phyloP scores from a whole-genome alignment of 495 filamentous ascomycete species.

The Xylaria grammica region DNA sequence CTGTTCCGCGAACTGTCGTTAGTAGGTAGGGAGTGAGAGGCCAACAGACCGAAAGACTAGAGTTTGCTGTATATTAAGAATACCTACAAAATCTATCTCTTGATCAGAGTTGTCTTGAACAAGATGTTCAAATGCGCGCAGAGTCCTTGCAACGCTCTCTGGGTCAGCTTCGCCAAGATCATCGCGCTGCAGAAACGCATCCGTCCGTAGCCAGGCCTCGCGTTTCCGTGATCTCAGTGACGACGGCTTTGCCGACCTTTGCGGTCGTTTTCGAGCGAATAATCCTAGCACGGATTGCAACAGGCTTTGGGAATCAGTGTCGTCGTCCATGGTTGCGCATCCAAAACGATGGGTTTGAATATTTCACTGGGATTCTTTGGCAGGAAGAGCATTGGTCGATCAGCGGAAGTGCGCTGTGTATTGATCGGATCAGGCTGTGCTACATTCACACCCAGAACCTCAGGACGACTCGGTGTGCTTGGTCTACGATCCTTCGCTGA shows the following conservation, averaged over 20 bases:
- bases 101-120: constrained; percentile 22
- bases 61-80: neutral
- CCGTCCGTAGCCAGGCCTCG: constrained; percentile 42
- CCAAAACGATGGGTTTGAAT: no score
- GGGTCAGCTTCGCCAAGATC: constrained; percentile 34
- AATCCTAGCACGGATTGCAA: constrained; percentile 38
- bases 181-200: constrained; percentile 40
- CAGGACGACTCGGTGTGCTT: no score
- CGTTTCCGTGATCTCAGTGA: constrained; percentile 35
- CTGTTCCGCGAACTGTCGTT: constrained; percentile 9
- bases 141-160: constrained; percentile 27
- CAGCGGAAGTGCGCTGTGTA: no score
- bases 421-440: no score
- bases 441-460: no score
- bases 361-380: no score
- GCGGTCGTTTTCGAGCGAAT: constrained; percentile 38
- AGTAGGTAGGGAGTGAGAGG: neutral
- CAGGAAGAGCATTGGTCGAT: no score
- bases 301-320: constrained; percentile 35
- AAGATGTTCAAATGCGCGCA: constrained; percentile 37
- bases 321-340: neutral
- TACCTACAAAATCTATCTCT: neutral
- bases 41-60: neutral
- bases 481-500: no score
- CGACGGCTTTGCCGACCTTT: constrained; percentile 35